Conservation (phyloP, 257 asterid species). For the Hygrophila difformis region DNA sequence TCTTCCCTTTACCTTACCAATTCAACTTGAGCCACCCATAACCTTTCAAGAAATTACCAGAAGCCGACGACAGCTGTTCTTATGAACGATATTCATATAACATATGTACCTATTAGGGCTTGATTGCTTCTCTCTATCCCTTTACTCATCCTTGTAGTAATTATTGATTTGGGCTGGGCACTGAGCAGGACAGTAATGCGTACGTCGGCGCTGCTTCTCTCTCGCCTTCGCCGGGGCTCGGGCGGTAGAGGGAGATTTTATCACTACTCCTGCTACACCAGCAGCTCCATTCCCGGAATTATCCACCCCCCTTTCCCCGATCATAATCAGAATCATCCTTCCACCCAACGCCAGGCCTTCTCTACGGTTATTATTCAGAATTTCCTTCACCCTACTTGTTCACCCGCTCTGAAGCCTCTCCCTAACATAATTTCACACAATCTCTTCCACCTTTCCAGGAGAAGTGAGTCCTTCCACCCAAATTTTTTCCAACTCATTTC, state of each 20-base stretch:
- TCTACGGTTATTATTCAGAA: conserved; percentile 22
- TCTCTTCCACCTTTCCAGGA: conserved; percentile 27
- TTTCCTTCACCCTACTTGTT: conserved; percentile 17
- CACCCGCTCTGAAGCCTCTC: conserved; percentile 16
- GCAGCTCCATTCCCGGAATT: conserved; percentile 25
- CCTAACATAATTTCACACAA: conserved; percentile 24
- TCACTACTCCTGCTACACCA: conserved; percentile 19
- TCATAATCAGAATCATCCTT: conserved; percentile 6
- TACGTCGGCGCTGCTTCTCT: conserved; percentile 35
- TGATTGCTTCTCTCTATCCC: too few species aligned
- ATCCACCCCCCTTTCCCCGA: conserved; percentile 17
- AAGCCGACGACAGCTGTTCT: too few species aligned
- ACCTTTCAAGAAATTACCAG: too few species aligned
- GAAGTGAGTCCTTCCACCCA: conserved; percentile 30
- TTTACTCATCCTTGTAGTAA: too few species aligned
- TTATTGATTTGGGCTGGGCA: too few species aligned
- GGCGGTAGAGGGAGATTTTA: too few species aligned
- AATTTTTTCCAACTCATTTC: too few species aligned
- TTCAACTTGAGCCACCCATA: too few species aligned
- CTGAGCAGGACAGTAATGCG: too few species aligned
- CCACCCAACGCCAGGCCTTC: conserved; percentile 18
- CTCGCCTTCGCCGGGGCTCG: conserved; percentile 50
- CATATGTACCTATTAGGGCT: too few species aligned
- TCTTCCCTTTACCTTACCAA: too few species aligned
- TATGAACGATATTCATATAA: too few species aligned